Evolutionary conservation across 2,329 filamentous ascomycete species (phyloP).

Genomic region (Boeremia lycopersici): DNA sequence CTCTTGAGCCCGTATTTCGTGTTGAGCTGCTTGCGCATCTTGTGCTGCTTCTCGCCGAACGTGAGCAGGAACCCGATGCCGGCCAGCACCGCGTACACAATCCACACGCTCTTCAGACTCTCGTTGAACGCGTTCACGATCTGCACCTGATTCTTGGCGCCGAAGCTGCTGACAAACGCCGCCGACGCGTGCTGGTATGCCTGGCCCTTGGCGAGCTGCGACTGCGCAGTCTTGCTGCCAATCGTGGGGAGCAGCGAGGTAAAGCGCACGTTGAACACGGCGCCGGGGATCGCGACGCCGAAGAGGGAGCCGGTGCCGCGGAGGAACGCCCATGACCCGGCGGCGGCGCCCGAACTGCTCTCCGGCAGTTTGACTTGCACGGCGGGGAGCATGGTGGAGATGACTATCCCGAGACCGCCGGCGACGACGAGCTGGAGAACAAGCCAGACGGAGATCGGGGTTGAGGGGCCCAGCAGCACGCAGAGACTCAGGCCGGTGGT

Average conservation of each 20-base stretch:
- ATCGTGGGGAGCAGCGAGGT: conserved; percentile 20
- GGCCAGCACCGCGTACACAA: conserved; percentile 43
- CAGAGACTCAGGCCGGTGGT: conserved; percentile 29
- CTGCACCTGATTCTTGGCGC: conserved; percentile 21
- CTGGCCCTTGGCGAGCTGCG: conserved; percentile 23
- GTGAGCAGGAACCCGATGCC: conserved; percentile 42
- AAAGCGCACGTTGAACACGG: conserved; percentile 39
- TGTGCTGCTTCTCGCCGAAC: conserved; percentile 46
- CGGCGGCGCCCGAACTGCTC: conserved; percentile 23
- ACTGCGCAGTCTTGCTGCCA: conserved; percentile 3
- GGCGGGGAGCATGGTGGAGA: conserved; percentile 37
- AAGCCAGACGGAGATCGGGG: conserved; percentile 24
- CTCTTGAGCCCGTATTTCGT: conserved; percentile 49
- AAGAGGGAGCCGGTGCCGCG: conserved; percentile 37
- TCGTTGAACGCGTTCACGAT: conserved; percentile 45
- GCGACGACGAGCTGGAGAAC: conserved; percentile 33
- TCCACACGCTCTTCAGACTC: conserved; percentile 48
- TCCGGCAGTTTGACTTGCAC: conserved; percentile 38
- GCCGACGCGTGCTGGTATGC: conserved; percentile 37
- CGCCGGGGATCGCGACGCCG: conserved; percentile 37
- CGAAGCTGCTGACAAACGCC: conserved; percentile 28
- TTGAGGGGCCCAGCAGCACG: conserved; percentile 18
- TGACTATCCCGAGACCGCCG: conserved; percentile 32
- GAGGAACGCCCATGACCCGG: conserved; percentile 39
- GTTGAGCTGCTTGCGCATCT: conserved; percentile 48